Evolutionary conservation across 2,329 filamentous ascomycete genomes (phyloP), one percentile per base, ranked within the genome.

Genomic region (Chalara sp.): DNA sequence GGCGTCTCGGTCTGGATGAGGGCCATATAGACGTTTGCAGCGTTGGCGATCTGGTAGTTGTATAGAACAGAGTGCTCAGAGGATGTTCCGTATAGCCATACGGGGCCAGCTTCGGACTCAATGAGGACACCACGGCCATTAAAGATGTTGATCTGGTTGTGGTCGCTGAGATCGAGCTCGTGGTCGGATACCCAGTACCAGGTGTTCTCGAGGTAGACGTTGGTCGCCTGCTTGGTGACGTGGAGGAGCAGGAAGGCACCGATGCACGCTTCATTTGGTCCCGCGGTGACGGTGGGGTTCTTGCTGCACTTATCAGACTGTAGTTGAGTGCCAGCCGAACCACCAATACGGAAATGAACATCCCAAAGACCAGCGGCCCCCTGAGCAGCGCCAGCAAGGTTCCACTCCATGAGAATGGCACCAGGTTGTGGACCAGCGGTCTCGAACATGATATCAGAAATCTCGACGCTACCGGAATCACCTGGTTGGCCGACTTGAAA

Each of bases 101-200:
- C 81, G 6, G 86, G 81, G 6, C 86, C 85, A 64, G 86, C 75
- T 46, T 76, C 71, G 46, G 81, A 87, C 71, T 95, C 88, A 60
- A 96, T 81, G 35, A 85, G 48, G 8, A 64, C 54, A 43, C 63
- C 91, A 55, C 90, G 87, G 45, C 89, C 89, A 66, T 88, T 95
- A 79, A 86, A 96, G 63, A 96, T 82, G 70, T 88, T 84, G 67
- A 93, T 86, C 68, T 93, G 87, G 65, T 85, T 81, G 67, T 87
- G 80, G 62, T 86, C 84, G 6, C 69, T 57, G 10, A 82, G 76
- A 66, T 96, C 91, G 29, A 96, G 84, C 65, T 95, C 88, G 73
- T 96, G 90, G 67, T 96, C 90, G 3, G 90, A 83, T 44, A 89
- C 86, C 89, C 90, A 95, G 68, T 88, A 84, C 88, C 89, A 95